These are phyloP conservation scores for Phlebopus sp. DNA, from an alignment of 1,284 basidiomycete genomes.

Conservation along the genomic window DNA sequence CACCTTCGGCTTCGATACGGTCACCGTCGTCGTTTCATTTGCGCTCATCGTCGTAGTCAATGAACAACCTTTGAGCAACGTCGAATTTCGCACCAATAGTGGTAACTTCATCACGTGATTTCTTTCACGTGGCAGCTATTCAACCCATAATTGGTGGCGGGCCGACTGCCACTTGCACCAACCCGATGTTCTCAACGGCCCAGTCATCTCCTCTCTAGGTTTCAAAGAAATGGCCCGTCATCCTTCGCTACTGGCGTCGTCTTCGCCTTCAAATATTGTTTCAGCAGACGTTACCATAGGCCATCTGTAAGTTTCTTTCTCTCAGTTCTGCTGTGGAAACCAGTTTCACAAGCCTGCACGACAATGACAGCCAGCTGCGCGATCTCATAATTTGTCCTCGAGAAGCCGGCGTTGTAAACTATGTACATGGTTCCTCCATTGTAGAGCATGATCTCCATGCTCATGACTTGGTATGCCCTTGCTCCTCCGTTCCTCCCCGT, in stretches of 20 bases:
- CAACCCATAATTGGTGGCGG: conserved; percentile 15
- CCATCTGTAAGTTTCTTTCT: conserved; percentile 58
- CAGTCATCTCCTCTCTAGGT: conserved; percentile 1
- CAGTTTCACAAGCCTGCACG: conserved; percentile 8
- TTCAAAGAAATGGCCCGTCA: conserved; percentile 44
- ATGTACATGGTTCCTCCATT: conserved; percentile 55
- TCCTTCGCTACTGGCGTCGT: conserved; percentile 43
- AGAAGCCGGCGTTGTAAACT: conserved; percentile 65
- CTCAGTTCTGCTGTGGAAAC: neutral
- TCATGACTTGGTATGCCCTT: conserved; percentile 47
- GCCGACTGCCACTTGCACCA: neutral
- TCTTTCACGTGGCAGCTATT: conserved; percentile 14
- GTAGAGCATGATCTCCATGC: conserved; percentile 62
- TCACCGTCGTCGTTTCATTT: conserved; percentile 17
- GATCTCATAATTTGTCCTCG: conserved; percentile 75
- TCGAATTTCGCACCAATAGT: neutral
- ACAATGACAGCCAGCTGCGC: conserved; percentile 60
- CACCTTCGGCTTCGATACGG: conserved; percentile 17
- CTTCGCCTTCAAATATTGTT: conserved; percentile 41
- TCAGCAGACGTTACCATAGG: conserved; percentile 57
- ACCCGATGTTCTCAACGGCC: conserved; percentile 14
- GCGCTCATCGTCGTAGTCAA: conserved; percentile 23
- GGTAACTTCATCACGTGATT: conserved; percentile 20
- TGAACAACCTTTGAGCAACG: neutral
- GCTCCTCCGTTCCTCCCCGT: conserved; percentile 7